A percentile compares a stretch with the other conserved stretches of the same genome.
phyloP scores from a whole-genome alignment of 768 basidiomycete species.

The Lactarius psammicola region DNA sequence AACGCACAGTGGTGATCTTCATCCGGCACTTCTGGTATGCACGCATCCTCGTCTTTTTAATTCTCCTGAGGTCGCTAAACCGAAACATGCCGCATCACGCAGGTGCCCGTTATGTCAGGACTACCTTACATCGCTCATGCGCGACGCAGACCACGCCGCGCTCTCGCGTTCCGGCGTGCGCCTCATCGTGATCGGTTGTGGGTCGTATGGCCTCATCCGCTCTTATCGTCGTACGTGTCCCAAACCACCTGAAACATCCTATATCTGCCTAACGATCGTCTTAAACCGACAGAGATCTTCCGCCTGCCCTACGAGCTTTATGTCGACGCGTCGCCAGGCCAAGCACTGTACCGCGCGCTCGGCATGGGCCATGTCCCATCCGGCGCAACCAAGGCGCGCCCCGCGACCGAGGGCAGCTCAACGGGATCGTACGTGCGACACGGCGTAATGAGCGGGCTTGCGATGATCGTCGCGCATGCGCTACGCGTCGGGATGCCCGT shows the following conservation, averaged over 20 bases:
- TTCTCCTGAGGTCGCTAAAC: slow-evolving; percentile 17
- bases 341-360: slow-evolving; percentile 65
- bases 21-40: slow-evolving; percentile 79
- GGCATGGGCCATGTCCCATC: slow-evolving; percentile 65
- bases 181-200: slow-evolving; percentile 76
- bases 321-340: slow-evolving; percentile 61
- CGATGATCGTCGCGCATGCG: slow-evolving; percentile 70
- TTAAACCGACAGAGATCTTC: slow-evolving; percentile 54
- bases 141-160: slow-evolving; percentile 45
- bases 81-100: not conserved
- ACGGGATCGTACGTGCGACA: slow-evolving; percentile 63
- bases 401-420: not conserved
- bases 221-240: slow-evolving; percentile 60
- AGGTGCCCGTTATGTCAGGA: slow-evolving; percentile 85
- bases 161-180: slow-evolving; percentile 52
- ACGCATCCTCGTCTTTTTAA: not conserved
- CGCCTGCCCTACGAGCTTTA: slow-evolving; percentile 70
- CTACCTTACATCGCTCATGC: slow-evolving; percentile 71
- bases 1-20: slow-evolving; percentile 74
- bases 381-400: slow-evolving; percentile 39
- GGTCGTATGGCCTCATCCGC: slow-evolving; percentile 70
- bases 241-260: not conserved
- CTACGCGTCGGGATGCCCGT: slow-evolving; percentile 75
- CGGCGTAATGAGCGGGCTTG: slow-evolving; percentile 61
- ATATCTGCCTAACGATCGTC: not conserved